phyloP scores from a whole-genome alignment of 345 rosid genomes.

The Eucalyptus pumila region DNA sequence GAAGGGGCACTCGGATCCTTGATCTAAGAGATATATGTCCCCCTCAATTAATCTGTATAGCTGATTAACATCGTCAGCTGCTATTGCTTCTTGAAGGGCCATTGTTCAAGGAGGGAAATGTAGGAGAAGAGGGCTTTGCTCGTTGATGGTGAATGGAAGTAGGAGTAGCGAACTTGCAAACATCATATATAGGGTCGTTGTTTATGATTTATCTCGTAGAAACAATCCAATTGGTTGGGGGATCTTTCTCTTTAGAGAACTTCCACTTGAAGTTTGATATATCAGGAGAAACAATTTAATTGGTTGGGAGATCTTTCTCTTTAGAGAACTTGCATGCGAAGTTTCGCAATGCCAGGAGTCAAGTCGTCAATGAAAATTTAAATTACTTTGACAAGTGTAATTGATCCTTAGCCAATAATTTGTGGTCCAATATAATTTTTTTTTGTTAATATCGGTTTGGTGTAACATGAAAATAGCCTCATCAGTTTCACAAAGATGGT shows the following conservation, averaged over 20 bases:
- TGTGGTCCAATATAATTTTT: background rate
- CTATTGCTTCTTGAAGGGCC: background rate
- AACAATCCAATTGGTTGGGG: background rate
- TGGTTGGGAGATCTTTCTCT: too few species aligned
- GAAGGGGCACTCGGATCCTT: background rate
- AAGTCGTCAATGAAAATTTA: fast-evolving
- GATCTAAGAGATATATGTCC: background rate
- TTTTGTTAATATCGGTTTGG: too few species aligned
- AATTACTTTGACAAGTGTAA: background rate
- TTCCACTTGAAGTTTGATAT: too few species aligned
- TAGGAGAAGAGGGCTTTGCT: background rate
- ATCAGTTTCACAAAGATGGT: background rate
- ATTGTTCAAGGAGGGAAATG: background rate
- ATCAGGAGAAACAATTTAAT: too few species aligned
- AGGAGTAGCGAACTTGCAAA: background rate
- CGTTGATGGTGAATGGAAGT: background rate
- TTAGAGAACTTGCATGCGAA: background rate
- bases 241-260: background rate
- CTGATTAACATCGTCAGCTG: background rate
- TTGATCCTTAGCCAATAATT: background rate
- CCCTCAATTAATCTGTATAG: background rate
- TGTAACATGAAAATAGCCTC: background rate
- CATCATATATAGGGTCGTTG: background rate
- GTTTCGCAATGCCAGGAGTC: background rate
- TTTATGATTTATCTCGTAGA: fast-evolving